These are phyloP conservation scores for Stagonosporopsis chrysanthemi DNA, from an alignment of 2,329 filamentous ascomycete genomes.

Conservation along the genomic window DNA sequence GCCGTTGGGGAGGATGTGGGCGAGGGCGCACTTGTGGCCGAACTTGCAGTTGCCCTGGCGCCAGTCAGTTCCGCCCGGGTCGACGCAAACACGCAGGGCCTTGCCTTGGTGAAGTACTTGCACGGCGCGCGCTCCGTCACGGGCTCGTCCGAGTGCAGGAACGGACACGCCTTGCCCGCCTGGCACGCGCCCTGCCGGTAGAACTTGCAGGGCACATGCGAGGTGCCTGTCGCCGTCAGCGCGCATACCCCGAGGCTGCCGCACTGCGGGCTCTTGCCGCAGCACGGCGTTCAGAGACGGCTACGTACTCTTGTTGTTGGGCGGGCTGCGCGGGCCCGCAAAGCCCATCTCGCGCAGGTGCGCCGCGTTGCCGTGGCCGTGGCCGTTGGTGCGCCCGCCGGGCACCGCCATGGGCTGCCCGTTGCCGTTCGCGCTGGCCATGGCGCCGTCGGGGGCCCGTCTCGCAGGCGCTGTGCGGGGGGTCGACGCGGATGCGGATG, in stretches of 20 bases:
- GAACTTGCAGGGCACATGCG: constrained; percentile 99
- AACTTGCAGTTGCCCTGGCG: constrained; percentile 96
- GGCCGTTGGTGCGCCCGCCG: constrained; percentile 42
- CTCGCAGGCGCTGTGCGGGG: too few species aligned
- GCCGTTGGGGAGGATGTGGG: constrained; percentile 93
- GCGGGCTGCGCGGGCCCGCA: constrained; percentile 55
- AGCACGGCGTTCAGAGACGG: too few species aligned
- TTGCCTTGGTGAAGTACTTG: constrained; percentile 98
- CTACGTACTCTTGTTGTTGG: constrained; percentile 61
- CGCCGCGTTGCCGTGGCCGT: constrained; percentile 36
- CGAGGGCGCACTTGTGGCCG: constrained; percentile 94
- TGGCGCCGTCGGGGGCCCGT: constrained; percentile 39
- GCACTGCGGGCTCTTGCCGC: not conserved
- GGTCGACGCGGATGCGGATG: too few species aligned
- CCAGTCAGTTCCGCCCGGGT: not conserved
- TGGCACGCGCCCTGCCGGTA: constrained; percentile 95
- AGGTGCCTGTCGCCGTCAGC: constrained; percentile 71
- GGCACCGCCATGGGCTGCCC: constrained; percentile 48
- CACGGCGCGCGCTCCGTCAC: constrained; percentile 85
- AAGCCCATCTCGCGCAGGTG: constrained; percentile 50
- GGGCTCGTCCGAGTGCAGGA: constrained; percentile 89
- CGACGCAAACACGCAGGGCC: too few species aligned
- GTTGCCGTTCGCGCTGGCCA: constrained; percentile 47
- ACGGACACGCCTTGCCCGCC: constrained; percentile 94
- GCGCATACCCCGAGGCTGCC: not conserved